Evolutionary conservation across 805 yeast species (phyloP), one percentile per base, ranked within the genome.

Genomic region (Jamesozyma hellenica): DNA sequence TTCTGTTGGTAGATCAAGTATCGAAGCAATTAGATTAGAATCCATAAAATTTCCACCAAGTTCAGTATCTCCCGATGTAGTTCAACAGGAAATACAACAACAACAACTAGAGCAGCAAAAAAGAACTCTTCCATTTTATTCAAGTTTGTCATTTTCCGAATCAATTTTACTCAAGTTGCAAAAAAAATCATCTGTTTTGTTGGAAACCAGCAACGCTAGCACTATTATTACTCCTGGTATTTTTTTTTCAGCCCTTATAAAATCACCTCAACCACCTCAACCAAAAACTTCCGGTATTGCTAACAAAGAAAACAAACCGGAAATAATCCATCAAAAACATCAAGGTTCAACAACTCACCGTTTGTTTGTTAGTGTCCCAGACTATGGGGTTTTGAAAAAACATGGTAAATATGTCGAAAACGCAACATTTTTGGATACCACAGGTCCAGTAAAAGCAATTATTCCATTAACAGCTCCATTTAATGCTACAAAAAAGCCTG

Each of bases 211-310:
- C 21, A 65, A 72, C 31, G 66, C 76, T 10, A 70, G 82, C 19
- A 70, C 74, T 26, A 66, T 88, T 11, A 67, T 85, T 25, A 77
- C 94, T 16, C 95, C 96, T 0, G 95, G 94, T n/a, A 78, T 86
- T 3, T 88, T 78, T 52, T 69, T 88, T 44, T 80, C 84, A 30
- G 82, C 80, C 11, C 71, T 74, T 38, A 65, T 51, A 2, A 64
- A 60, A 36, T 34, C 39, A 4, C 37, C 41, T 19, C 43, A 51
- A n/a, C 51, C 34, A 32, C 45, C 18, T 45, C 45, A 46, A 29
- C 31, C 36, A 32, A 11, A 29, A 19, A 2, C 35, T n/a, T 71
- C 67, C 16, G 13, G 28, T 23, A 2, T 26, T 15, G 13, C 33
- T 13, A 28, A 34, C 19, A 27, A 32, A 4, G 10, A 35, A 29